Evolutionary conservation across 805 yeast genomes (phyloP).

Genomic region (Pichia pseudocactophila): DNA sequence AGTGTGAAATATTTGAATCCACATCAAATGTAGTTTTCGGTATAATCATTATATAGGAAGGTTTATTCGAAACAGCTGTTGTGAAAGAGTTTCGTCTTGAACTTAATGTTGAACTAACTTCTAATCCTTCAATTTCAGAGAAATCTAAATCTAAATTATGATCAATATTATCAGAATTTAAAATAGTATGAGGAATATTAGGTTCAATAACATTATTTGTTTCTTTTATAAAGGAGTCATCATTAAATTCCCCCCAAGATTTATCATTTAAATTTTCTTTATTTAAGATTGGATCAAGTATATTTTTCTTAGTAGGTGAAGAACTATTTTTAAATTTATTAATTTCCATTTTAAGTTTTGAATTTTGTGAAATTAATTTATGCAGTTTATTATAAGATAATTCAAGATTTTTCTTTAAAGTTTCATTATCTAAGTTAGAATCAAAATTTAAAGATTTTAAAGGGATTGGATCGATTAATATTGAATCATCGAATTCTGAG

Average conservation of each 20-base stretch:
- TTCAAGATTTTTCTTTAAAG: slow-evolving; percentile 51
- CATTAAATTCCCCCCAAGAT: slow-evolving; percentile 12
- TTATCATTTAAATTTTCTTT: slow-evolving; percentile 5
- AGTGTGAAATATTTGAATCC: neutral
- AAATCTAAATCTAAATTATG: slow-evolving; percentile 1
- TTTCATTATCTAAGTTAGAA: slow-evolving; percentile 51
- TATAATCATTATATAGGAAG: slow-evolving; percentile 6
- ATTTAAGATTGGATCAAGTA: neutral
- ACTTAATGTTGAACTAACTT: slow-evolving; percentile 7
- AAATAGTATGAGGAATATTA: slow-evolving; percentile 1
- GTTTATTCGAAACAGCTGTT: neutral
- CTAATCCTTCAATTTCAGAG: slow-evolving; percentile 2
- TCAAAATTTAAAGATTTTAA: slow-evolving; percentile 27
- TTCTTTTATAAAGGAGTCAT: slow-evolving; percentile 10
- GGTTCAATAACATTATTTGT: neutral
- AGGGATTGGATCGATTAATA: slow-evolving; percentile 29
- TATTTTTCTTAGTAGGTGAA: slow-evolving; percentile 1
- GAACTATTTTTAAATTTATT: slow-evolving; percentile 5
- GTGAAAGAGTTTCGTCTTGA: neutral
- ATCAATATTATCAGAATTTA: neutral
- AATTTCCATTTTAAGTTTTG: slow-evolving; percentile 2
- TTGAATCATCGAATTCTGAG: slow-evolving; percentile 29
- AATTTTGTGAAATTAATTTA: slow-evolving; percentile 37
- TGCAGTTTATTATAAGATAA: slow-evolving; percentile 57
- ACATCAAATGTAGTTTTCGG: slow-evolving; percentile 6